Base-by-base conservation (phyloP, 257 asterid species). In the Plantago ovata region DNA sequence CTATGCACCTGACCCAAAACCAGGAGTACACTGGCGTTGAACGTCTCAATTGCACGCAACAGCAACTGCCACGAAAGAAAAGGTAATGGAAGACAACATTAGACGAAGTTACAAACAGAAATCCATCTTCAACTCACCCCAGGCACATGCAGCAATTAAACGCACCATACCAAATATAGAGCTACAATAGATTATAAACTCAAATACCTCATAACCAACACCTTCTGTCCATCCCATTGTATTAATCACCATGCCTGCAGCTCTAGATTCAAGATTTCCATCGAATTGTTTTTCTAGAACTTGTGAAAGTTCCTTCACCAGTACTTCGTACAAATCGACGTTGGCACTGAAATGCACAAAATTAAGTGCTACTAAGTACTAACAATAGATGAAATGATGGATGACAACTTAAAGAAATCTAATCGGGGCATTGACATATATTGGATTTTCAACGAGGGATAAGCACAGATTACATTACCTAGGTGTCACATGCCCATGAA, bases 181-280 rank as follows among this genome's bases (percentile, higher is more conserved):
- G 21, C 14, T 23, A 56, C 3, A 42, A 18, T 3, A 63, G 47
- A 69, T 28, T 3, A 38, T 16, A 18, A 49, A 58, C 33, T 49
- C 11, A 48, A 47, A 38, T 84, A 89, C 98, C 94, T 93, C 98
- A 69, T 93, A 93, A 53, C 98, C 98, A 69, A 77, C 81, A 60
- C 92, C 94, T 80, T 93, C 96, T 23, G 89, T 81, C 98, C 96
- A 93, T 60, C 97, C 98, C 98, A 93, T 89, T 55, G 97, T 93
- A 73, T 89, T 89, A 59, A 93, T 78, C 53, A 89, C 95, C 98
- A 86, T 86, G 56, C 98, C 97, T 18, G 97, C 75, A 63, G 97
- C 95, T 82, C 95, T 81, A 66, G 97, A 93, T 71, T 93, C 98
- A 40, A 74, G 73, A 62, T 89, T 93, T 43, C 94, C 95, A 20